These are phyloP conservation scores for Clohesyomyces aquaticus DNA, from an alignment of 495 filamentous ascomycete genomes.

Conservation along the genomic window DNA sequence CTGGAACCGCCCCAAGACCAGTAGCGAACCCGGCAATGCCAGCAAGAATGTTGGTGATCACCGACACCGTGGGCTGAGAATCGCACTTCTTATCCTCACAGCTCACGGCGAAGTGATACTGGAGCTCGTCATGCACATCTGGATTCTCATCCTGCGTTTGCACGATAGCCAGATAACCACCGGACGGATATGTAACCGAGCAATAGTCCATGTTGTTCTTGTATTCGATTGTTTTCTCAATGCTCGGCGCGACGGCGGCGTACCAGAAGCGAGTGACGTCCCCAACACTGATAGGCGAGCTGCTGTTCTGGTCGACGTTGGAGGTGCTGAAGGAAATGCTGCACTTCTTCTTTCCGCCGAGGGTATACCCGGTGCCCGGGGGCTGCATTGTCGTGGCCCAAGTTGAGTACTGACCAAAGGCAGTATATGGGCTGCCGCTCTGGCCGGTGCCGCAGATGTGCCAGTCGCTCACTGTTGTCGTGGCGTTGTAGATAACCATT, in stretches of 20 bases:
- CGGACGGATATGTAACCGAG: neutral
- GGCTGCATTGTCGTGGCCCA: neutral
- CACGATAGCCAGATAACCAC: neutral
- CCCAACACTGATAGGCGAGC: neutral
- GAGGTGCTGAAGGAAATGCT: neutral
- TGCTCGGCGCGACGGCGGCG: neutral
- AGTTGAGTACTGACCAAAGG: neutral
- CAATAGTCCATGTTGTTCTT: neutral
- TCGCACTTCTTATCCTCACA: neutral
- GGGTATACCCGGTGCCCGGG: neutral
- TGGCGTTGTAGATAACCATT: neutral
- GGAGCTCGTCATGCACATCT: neutral
- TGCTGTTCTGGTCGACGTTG: neutral
- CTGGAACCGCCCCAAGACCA: neutral
- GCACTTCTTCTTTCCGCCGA: neutral
- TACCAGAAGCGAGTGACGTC: neutral
- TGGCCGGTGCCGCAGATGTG: neutral
- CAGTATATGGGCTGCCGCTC: neutral
- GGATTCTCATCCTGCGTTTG: neutral
- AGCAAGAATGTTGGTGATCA: neutral
- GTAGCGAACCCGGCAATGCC: neutral
- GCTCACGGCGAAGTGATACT: neutral
- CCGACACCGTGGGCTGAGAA: neutral
- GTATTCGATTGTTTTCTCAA: neutral
- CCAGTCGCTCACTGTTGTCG: neutral